Percentiles rank a stretch among this genome's conserved stretches.
Evolutionary conservation across 306 rosid genomes (phyloP).

Genomic region (Medicago lupulina): DNA sequence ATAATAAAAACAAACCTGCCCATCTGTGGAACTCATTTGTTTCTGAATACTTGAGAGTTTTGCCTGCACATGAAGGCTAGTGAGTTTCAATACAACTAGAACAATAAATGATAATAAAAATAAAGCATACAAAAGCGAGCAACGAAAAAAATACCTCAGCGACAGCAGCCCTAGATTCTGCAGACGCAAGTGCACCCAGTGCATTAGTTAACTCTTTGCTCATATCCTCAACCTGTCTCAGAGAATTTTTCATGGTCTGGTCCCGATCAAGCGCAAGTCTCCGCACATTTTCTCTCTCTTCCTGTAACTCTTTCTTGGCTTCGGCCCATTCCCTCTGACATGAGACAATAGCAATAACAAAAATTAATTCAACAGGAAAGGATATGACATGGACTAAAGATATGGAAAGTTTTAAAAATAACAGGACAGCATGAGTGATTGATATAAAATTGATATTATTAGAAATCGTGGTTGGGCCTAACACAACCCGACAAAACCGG

Average conservation of each 20-base stretch:
- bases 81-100: not conserved
- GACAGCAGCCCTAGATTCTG: slow-evolving; percentile 84
- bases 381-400: not conserved
- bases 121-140: not conserved
- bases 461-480: no score
- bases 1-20: slow-evolving; percentile 56
- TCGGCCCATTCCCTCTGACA: slow-evolving; percentile 96
- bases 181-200: slow-evolving; percentile 68
- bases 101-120: not conserved
- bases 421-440: not conserved
- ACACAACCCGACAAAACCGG: no score
- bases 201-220: slow-evolving; percentile 78
- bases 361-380: not conserved
- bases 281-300: slow-evolving; percentile 74
- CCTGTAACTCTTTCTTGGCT: slow-evolving; percentile 84
- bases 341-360: slow-evolving; percentile 9
- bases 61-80: slow-evolving; percentile 54
- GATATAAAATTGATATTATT: not conserved
- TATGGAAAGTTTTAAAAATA: not conserved
- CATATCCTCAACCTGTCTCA: slow-evolving; percentile 85
- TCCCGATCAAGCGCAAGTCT: slow-evolving; percentile 70
- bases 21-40: slow-evolving; percentile 53
- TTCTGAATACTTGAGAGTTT: slow-evolving; percentile 70
- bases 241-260: slow-evolving; percentile 63
- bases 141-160: slow-evolving; percentile 68